A percentile compares a stretch with the other conserved stretches of the same genome.
These are phyloP conservation scores for Alternaria hordeiaustralica DNA, from an alignment of 2,329 filamentous ascomycete genomes.

Conservation along the genomic window DNA sequence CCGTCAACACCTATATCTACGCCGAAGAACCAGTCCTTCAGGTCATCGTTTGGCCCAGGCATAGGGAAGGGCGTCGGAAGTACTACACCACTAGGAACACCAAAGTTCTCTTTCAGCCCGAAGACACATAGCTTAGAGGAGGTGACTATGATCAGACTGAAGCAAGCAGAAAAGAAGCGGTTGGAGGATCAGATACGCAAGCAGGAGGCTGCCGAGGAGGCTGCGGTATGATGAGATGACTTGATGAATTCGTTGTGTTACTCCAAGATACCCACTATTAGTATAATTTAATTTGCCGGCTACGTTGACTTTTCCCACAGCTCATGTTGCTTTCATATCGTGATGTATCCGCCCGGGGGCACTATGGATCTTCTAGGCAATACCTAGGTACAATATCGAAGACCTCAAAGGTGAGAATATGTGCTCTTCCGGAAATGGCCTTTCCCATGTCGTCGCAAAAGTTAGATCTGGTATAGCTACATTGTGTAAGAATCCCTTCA, in stretches of 20 bases:
- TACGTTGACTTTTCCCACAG: neutral
- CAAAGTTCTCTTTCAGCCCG: constrained; percentile 54
- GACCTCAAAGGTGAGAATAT: neutral
- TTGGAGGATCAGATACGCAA: constrained; percentile 54
- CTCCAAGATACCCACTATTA: constrained; percentile 7
- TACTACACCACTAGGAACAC: constrained; percentile 38
- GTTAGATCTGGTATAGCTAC: neutral
- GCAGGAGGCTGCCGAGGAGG: constrained; percentile 46
- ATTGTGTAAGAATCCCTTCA: neutral
- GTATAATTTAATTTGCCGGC: neutral
- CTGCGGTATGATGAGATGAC: neutral
- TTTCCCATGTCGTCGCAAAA: neutral
- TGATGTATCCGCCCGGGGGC: neutral
- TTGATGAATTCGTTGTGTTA: neutral
- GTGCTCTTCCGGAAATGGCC: neutral
- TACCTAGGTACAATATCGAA: neutral
- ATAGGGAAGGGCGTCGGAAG: constrained; percentile 25
- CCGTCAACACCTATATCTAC: constrained; percentile 41
- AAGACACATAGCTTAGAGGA: constrained; percentile 48
- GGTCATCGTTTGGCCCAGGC: constrained; percentile 32
- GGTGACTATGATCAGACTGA: constrained; percentile 54
- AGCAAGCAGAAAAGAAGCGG: constrained; percentile 52
- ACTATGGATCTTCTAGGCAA: neutral
- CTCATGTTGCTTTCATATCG: neutral
- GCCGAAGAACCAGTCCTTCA: constrained; percentile 33